Evolutionary conservation across 2,329 filamentous ascomycete species (phyloP), one percentile per base, ranked within the genome.

Genomic region (Acrodontium crateriforme): DNA sequence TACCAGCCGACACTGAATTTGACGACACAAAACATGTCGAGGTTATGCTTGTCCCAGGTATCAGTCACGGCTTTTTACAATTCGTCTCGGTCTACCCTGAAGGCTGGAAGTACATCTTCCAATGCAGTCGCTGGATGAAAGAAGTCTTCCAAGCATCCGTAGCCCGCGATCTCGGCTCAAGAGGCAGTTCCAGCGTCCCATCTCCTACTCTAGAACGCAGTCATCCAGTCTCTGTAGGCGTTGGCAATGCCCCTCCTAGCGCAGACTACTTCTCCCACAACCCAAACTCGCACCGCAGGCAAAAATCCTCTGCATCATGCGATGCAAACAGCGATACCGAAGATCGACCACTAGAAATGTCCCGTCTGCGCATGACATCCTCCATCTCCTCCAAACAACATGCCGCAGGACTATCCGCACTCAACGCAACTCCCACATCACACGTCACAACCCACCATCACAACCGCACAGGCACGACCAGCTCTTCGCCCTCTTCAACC

Each of bases 11-110:
- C 6, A 52, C 49, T 7, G 27, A 34, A 3, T 87, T 84, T 41
- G 63, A 79, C 32, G 77, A 83, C 22, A 71, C 76, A 29, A 37
- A 44, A 16, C 37, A 46, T 26, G 75, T 83, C 0, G 83, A 94
- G 46, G 80, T 94, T 2, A 71, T 74, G 11, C 62, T 95, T 14
- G 75, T 98, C 4, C 84, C 85, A 0, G 85, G 87, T 0, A 82
- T 93, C 26, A 84, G 76, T 3, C 89, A 98, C 46, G 89, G 89
- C 1, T 98, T 98, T 54, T 58, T 94, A 42, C 85, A 94, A 49
- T 93, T 98, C 48, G 82, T 83, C 0, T 66, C 71, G 1, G 63
- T 94, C 3, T 98, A 91, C 42, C 84, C 84, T 0, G 82, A 89
- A 6, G 85, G 81, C 1, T 92, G 84, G 81, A 78, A 77, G 45